Evolutionary conservation across 192 early-diverging fungal genomes (phyloP).

Genomic region (Coemansia aciculifera): DNA sequence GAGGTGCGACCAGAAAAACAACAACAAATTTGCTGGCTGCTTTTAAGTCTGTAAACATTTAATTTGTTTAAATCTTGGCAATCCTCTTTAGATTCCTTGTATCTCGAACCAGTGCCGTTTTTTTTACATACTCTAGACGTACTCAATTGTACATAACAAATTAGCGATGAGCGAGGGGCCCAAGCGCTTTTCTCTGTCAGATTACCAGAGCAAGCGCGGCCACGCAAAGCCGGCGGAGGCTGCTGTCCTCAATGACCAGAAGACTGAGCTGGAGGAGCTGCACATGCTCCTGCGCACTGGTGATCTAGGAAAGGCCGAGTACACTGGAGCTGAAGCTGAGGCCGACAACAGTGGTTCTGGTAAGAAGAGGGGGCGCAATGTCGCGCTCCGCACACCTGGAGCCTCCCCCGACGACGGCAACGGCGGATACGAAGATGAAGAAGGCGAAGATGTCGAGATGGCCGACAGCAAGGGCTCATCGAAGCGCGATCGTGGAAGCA

Average conservation of each 20-base stretch:
- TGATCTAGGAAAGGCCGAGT: neutral
- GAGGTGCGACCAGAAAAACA: neutral
- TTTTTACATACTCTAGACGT: neutral
- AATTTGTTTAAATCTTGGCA: neutral
- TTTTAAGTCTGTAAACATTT: neutral
- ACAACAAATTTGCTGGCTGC: neutral
- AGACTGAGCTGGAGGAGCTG: constrained; percentile 56
- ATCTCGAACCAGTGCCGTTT: neutral
- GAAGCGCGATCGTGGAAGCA: constrained; percentile 12
- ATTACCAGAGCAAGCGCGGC: constrained; percentile 54
- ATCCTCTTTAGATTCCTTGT: neutral
- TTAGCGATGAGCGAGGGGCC: constrained; percentile 45
- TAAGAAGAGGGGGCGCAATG: constrained; percentile 3
- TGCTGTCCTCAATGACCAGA: constrained; percentile 22
- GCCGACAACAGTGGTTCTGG: neutral
- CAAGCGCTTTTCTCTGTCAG: constrained; percentile 55
- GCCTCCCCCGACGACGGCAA: constrained; percentile 32
- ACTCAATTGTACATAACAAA: neutral
- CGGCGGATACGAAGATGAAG: constrained; percentile 15
- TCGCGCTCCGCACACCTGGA: constrained; percentile 43
- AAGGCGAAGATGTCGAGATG: constrained; percentile 33
- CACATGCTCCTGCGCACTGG: constrained; percentile 52
- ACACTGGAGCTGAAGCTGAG: neutral
- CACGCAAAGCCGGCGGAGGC: constrained; percentile 32
- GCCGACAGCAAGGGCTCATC: neutral